phyloP scores from a whole-genome alignment of 345 rosid genomes.

The Psidium friedrichsthalianum region DNA sequence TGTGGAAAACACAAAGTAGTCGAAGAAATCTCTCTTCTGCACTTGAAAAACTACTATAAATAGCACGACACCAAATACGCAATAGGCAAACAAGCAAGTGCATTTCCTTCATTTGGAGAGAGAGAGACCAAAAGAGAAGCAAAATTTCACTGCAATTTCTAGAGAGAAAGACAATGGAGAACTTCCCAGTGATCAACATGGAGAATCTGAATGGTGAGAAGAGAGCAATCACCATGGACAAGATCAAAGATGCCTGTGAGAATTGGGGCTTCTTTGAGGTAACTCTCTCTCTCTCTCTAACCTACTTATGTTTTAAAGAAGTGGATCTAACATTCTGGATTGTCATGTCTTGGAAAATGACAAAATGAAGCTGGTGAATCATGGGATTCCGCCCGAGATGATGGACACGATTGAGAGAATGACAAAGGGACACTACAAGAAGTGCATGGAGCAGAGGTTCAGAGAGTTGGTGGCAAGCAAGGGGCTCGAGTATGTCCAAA shows the following conservation, averaged over 20 bases:
- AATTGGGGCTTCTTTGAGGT: constrained; percentile 99
- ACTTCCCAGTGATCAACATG: constrained; percentile 58
- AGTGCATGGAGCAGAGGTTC: constrained; percentile 80
- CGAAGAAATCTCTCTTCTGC: neutral
- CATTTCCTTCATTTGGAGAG: neutral
- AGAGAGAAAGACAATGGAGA: constrained; percentile 28
- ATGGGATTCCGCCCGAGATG: constrained; percentile 56
- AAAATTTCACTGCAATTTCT: neutral
- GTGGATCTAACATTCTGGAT: neutral
- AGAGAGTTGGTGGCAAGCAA: constrained; percentile 54
- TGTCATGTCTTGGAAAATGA: neutral
- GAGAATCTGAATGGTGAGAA: constrained; percentile 61
- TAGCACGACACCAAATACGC: neutral
- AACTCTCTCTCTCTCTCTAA: neutral
- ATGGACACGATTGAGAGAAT: constrained; percentile 65
- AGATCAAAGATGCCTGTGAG: constrained; percentile 89
- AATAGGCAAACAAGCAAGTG: neutral
- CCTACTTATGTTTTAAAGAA: neutral
- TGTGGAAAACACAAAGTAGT: neutral
- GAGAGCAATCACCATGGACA: constrained; percentile 44
- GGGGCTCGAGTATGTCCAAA: constrained; percentile 43
- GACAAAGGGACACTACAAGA: constrained; percentile 77
- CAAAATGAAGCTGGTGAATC: constrained; percentile 49
- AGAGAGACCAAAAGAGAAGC: neutral
- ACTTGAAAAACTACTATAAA: neutral